Evolutionary conservation across 2,329 filamentous ascomycete species (phyloP).

Genomic region (Trichoderma pleuroti): DNA sequence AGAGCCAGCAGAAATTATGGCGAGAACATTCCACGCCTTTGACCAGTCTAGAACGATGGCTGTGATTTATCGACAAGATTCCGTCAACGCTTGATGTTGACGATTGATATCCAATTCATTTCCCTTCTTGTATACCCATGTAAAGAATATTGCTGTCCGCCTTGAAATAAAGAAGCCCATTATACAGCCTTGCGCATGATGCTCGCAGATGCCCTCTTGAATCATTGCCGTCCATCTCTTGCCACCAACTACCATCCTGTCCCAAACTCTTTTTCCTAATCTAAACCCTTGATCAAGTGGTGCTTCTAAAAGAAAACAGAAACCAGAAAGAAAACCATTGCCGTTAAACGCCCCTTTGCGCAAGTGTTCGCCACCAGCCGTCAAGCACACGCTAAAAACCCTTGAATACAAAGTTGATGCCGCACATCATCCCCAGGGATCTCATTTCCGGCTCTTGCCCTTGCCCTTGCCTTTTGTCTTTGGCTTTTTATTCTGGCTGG

Average conservation of each 20-base stretch:
- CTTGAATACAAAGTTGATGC: background rate
- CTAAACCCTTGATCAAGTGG: background rate
- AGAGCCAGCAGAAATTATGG: background rate
- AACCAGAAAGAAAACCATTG: background rate
- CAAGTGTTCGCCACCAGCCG: background rate
- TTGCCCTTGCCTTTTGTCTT: constrained; percentile 31
- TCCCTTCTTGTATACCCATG: background rate
- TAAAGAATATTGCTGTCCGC: background rate
- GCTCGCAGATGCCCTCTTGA: background rate
- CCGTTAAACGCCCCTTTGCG: background rate
- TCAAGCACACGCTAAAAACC: background rate
- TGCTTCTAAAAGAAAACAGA: background rate
- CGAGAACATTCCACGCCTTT: background rate
- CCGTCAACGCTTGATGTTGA: rapidly evolving
- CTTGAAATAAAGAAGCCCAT: background rate
- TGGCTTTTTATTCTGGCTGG: constrained; percentile 34
- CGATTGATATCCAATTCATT: background rate
- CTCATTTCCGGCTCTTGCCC: constrained; percentile 20
- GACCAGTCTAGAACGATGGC: background rate
- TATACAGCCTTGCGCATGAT: background rate
- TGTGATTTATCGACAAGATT: background rate
- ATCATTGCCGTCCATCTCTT: background rate
- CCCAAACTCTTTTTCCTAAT: background rate
- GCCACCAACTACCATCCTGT: background rate
- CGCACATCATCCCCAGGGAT: background rate